A percentile compares a stretch with the other conserved stretches of the same genome.
Evolutionary conservation across 169 alveolate species (phyloP).

Genomic region (Cryptosporidium parvum): DNA sequence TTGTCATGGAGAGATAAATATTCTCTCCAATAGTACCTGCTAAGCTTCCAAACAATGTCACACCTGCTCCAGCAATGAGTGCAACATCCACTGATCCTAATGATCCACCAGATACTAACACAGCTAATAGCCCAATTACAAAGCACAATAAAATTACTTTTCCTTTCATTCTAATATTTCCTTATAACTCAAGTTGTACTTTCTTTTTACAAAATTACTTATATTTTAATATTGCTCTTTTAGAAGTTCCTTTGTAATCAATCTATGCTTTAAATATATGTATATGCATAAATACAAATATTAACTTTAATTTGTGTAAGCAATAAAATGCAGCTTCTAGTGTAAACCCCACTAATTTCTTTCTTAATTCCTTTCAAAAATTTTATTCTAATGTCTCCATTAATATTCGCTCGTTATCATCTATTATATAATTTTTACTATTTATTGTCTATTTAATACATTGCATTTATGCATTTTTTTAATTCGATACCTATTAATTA

Average conservation of each 20-base stretch:
- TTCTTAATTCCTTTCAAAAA: background rate
- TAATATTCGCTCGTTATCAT: conserved; percentile 5
- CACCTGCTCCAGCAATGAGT: conserved; percentile 59
- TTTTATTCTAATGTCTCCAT: background rate
- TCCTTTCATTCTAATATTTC: conserved; percentile 7
- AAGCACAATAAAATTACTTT: conserved; percentile 1
- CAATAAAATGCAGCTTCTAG: background rate
- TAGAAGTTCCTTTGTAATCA: background rate
- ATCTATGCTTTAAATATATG: background rate
- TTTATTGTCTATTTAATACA: background rate
- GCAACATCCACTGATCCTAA: conserved; percentile 63
- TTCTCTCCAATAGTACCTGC: conserved; percentile 71
- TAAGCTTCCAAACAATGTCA: conserved; percentile 35
- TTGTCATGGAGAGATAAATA: conserved; percentile 51
- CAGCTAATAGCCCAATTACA: background rate
- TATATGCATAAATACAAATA: background rate
- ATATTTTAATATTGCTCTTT: background rate
- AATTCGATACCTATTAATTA: background rate
- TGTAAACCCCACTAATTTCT: background rate
- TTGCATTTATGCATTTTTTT: background rate
- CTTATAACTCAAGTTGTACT: background rate
- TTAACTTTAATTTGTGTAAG: background rate
- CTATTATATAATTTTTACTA: background rate
- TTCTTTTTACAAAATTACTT: background rate
- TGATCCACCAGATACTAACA: conserved; percentile 49